These are phyloP conservation scores for Peribolospora baueri DNA, from an alignment of 768 basidiomycete genomes.

Conservation along the genomic window DNA sequence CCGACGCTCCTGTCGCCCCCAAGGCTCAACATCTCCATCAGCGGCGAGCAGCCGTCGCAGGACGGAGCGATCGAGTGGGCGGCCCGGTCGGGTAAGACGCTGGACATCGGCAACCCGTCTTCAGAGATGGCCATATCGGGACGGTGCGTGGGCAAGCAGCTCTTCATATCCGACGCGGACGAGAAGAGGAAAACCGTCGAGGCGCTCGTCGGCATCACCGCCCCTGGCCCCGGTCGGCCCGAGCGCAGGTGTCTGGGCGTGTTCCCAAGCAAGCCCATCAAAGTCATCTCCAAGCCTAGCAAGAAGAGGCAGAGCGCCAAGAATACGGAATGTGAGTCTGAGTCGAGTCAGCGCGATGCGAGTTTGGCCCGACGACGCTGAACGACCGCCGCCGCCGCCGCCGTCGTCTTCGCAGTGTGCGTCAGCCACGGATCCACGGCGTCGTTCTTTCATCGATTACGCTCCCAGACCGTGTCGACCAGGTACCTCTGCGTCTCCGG, in stretches of 20 bases:
- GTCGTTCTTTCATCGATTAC: conserved; percentile 80
- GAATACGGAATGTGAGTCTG: conserved; percentile 57
- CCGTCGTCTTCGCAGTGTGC: conserved; percentile 34
- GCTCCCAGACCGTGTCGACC: conserved; percentile 85
- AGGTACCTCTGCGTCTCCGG: conserved; percentile 91
- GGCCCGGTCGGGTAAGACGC: conserved; percentile 52
- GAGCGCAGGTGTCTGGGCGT: conserved; percentile 61
- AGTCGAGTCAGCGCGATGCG: conserved; percentile 2
- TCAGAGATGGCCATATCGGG: conserved; percentile 66
- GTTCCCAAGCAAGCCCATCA: conserved; percentile 85
- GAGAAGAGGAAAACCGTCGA: conserved; percentile 90
- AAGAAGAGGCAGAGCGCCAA: conserved; percentile 89
- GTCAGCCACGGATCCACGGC: conserved; percentile 90
- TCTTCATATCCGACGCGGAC: conserved; percentile 84
- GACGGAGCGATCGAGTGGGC: conserved; percentile 78
- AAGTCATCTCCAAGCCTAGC: conserved; percentile 92
- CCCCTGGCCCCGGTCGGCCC: conserved; percentile 27
- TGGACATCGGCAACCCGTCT: conserved; percentile 45
- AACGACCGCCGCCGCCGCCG: background rate
- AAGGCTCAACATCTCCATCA: conserved; percentile 66
- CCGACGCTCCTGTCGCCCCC: conserved; percentile 35
- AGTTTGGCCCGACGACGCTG: background rate
- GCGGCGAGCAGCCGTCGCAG: conserved; percentile 64
- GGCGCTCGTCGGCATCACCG: conserved; percentile 69
- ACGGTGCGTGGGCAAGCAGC: conserved; percentile 74